Evolutionary conservation across 768 basidiomycete species (phyloP).

Genomic region (Tricholoma saponaceum): DNA sequence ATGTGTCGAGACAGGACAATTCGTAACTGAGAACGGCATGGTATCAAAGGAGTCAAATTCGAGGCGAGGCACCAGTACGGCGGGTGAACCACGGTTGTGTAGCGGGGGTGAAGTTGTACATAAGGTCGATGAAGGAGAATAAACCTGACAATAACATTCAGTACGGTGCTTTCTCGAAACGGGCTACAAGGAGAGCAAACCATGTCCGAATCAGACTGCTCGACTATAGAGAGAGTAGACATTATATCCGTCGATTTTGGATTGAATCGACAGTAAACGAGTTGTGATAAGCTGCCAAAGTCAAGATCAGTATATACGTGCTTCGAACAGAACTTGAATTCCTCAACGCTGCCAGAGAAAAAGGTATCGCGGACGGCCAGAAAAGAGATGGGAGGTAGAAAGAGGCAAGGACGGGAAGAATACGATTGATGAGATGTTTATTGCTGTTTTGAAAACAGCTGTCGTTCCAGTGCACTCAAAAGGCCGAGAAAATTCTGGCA

Average conservation of each 20-base stretch:
- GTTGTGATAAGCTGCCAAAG: background rate
- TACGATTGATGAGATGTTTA: too few species aligned
- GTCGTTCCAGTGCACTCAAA: too few species aligned
- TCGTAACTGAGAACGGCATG: conserved; percentile 22
- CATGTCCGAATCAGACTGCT: background rate
- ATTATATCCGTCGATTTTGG: background rate
- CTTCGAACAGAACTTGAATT: background rate
- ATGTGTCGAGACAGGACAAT: background rate
- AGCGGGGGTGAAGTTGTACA: conserved; percentile 6
- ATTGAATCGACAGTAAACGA: background rate
- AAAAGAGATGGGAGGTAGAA: background rate
- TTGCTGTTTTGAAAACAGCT: background rate
- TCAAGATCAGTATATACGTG: background rate
- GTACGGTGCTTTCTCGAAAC: background rate
- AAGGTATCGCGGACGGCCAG: background rate
- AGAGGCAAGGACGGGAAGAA: too few species aligned
- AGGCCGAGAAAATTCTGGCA: too few species aligned
- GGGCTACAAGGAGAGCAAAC: background rate
- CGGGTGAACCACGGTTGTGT: background rate
- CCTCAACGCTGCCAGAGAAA: background rate
- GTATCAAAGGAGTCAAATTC: conserved; percentile 15
- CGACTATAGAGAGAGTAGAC: background rate
- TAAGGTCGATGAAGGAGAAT: background rate
- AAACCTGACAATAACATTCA: background rate
- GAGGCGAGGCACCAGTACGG: background rate